Conservation (phyloP, 768 basidiomycete species). For the Gymnopilus dilepis region DNA sequence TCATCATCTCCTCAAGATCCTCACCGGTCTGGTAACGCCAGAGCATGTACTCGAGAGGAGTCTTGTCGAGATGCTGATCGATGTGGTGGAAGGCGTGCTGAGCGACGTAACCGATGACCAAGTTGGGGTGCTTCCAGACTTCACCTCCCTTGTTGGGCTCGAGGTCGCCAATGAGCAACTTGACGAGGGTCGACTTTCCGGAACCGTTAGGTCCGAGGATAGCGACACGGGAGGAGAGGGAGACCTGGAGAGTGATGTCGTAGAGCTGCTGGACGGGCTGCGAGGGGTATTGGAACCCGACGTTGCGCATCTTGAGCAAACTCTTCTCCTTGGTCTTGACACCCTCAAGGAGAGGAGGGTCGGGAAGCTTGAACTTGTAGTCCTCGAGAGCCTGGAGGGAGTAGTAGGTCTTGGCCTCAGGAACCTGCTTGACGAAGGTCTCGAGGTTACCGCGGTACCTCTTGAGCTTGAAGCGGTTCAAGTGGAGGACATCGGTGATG, state of each 20-base stretch:
- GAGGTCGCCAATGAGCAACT: conserved; percentile 94
- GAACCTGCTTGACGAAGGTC: conserved; percentile 91
- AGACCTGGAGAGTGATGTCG: conserved; percentile 96
- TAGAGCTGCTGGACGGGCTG: conserved; percentile 87
- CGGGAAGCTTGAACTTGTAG: conserved; percentile 98
- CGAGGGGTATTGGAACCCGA: conserved; percentile 95
- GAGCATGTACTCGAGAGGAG: conserved; percentile 97
- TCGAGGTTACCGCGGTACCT: conserved; percentile 96
- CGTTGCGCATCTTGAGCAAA: conserved; percentile 96
- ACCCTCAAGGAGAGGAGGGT: conserved; percentile 96
- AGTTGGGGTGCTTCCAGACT: conserved; percentile 99
- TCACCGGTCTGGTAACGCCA: conserved; percentile 99
- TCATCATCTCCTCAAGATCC: conserved; percentile 95
- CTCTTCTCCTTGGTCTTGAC: conserved; percentile 99
- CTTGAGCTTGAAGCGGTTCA: conserved; percentile 98
- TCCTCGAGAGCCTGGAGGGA: conserved; percentile 94
- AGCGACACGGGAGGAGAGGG: conserved; percentile 97
- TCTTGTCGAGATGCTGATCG: conserved; percentile 98
- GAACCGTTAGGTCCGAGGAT: conserved; percentile 99
- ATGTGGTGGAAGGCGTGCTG: conserved; percentile 99
- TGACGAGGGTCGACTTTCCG: conserved; percentile 97
- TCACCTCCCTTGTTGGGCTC: conserved; percentile 97
- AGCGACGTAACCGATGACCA: conserved; percentile 99
- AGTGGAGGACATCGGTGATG: conserved; percentile 95
- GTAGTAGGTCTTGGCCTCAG: conserved; percentile 98